Evolutionary conservation across 805 yeast species (phyloP), one percentile per base, ranked within the genome.

Genomic region (Yamadazyma philogaea): DNA sequence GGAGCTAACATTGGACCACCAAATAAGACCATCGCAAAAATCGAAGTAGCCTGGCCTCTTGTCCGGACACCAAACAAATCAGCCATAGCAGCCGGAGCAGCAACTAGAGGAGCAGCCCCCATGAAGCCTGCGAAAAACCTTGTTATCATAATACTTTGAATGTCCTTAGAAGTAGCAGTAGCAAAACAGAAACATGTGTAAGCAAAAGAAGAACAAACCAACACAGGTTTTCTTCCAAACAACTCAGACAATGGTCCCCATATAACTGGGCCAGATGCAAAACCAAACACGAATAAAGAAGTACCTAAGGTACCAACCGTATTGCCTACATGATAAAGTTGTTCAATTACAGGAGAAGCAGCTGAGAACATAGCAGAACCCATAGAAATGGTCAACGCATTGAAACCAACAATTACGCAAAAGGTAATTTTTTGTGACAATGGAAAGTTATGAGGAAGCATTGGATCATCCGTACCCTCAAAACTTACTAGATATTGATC

Each of bases 241-340:
- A 66, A 60, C 43, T 60, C 62, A 16, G 57, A 48, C 20, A 57
- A 45, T 6, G 63, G 62, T 35, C 63, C 96, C 88, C 93, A 90
- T 28, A 87, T 55, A 39, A 90, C 70, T 3, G 98, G 98, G 15
- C 97, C 96, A 0, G 87, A 75, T 1, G 96, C 97, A 64, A 89
- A 91, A 8, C 97, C 98, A 32, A 88, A 62, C n/a, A 90, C 96
- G 54, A 79, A 90, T 19, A 89, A 45, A 1, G 96, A 81, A 7
- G 88, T 75, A 43, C 87, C 85, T 36, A 91, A 71, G 17, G 86
- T 75, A 11, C 84, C 83, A n/a, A 81, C 90, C 8, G 80, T 84
- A 6, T 55, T 48, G 32, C 85, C 82, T 37, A 90, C 79, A 45
- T 77, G 61, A 35, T 62, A 90, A 30, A 72, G 63, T 37, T 50